Conservation (phyloP, 225 moss, liverwort and hornwort genomes). For the Antitrichia curtipendula region DNA sequence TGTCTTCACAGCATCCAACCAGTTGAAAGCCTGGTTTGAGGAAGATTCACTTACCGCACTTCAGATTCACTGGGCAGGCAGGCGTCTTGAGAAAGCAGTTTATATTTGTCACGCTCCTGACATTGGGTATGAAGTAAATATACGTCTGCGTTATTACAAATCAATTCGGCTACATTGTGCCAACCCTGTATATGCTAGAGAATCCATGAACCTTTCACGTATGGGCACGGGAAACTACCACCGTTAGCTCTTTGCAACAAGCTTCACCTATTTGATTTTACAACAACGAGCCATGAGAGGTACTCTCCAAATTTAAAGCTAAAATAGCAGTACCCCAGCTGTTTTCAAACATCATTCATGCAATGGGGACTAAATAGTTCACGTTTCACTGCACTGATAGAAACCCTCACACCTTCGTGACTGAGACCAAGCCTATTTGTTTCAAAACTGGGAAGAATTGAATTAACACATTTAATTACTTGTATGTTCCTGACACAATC, state of each 20-base stretch:
- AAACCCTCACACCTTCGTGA: background rate
- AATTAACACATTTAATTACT: too few species aligned
- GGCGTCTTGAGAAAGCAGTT: conserved; percentile 18
- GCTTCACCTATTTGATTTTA: conserved; percentile 29
- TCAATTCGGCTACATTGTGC: background rate
- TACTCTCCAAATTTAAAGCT: background rate
- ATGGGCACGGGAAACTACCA: background rate
- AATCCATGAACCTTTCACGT: background rate
- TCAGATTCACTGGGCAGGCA: background rate
- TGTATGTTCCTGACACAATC: too few species aligned
- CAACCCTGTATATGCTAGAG: conserved; percentile 1
- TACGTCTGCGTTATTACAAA: background rate
- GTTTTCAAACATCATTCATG: background rate
- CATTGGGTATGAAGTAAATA: conserved; percentile 1
- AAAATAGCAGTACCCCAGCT: background rate
- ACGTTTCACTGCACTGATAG: background rate
- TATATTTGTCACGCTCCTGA: conserved; percentile 33
- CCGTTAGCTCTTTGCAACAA: conserved; percentile 23
- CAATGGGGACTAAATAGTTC: background rate
- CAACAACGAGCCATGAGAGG: conserved; percentile 9
- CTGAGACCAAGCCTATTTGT: background rate
- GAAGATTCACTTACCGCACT: background rate
- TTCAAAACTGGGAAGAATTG: background rate
- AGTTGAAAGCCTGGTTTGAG: background rate
- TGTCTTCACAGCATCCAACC: background rate